Evolutionary conservation across 148 eudicot species (phyloP), one percentile per base, ranked within the genome.

Genomic region (Vaccinium macrocarpon): DNA sequence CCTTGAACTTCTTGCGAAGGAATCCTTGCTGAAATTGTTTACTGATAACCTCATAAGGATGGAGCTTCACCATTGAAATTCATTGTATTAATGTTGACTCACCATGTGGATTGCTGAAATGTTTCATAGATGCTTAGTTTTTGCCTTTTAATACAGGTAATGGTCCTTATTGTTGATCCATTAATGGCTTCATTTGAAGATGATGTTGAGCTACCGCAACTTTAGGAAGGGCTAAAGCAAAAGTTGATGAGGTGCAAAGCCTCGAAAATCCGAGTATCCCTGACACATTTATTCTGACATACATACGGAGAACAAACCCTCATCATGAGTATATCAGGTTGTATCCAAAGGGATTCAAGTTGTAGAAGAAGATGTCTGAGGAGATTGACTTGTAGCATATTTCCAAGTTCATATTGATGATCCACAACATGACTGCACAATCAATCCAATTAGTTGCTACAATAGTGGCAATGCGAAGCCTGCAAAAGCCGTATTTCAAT

Each of bases 151-250:
- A 14, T 90, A 79, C 91, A 97, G 99, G 99, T 97, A 59, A 95
- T 95, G 92, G 95, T 95, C 85, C 94, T 98, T n/a, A 95, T 94
- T 82, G 97, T 97, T 81, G 99, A 97, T 86, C 99, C 99, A 73
- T 87, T 97, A 75, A 98, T 95, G 73, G 83, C 90, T 53, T 32
- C 92, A 97, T 88, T 85, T 97, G 89, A 97, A 94, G 86, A 64
- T 91, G 52, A 95, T 97, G 98, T 90, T 97, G 78, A 89, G 84
- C 59, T 94, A 94, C 87, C 94, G 98, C 64, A 97, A 97, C 84
- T 97, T 97, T 81, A 89, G 79, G 88, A 92, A 82, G 76, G 99
- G 99, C 79, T 25, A 97, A 94, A 88, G 95, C 95, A 59, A 98
- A 97, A 92, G 92, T 97, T 81, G 99, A 97, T 73, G 99, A 97